Base-by-base conservation (phyloP, 768 basidiomycete genomes). In the button mushroom (Agaricus bisporus) region DNA sequence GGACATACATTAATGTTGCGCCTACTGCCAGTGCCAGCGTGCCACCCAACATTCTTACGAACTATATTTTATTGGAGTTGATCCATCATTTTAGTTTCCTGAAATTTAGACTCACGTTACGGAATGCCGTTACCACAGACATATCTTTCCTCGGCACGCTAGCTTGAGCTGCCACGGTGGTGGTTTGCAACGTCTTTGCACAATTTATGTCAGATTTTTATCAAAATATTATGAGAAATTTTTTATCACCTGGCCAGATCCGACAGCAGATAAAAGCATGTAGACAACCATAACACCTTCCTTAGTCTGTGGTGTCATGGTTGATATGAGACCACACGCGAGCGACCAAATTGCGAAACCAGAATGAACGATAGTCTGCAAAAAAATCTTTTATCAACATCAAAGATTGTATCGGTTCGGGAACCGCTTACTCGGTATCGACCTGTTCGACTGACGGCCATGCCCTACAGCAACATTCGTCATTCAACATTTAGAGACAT, bases 331-430 rank as follows among this genome's bases (percentile, higher is more conserved):
- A 1, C 88, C 88, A 51, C 82, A 81, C 0, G 81, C 86, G 35
- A 90, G 68, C 0, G 85, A 77, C 85, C 85, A 88, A 17, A 85
- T 66, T 0, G 73, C 69, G 64, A 88, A 91, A 1, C 88, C 88
- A 17, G 74, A 58, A 58, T 81, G 74, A 41, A 89, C 77, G 41
- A 79, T 82, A 2, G 70, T 75, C 79, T 83, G 56, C 28, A 1
- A 22, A 22, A 22, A 22, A 38, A 58, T n/a, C n/a, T 22, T 9
- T 4, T 46, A 43, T 41, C 48, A 7, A 17, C 44, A n/a, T 22
- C 7, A 38, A 35, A 35, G n/a, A 26, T 5, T 15, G 26, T 15
- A 39, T 32, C 7, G 39, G 28, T 28, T 51, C 5, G 6, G 29
- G 22, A 41, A 64, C 17, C 4, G 2, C 69, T 28, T 59, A 78